Conservation (phyloP, 75 land plant species). For the Adiantum capillusveneris region DNA sequence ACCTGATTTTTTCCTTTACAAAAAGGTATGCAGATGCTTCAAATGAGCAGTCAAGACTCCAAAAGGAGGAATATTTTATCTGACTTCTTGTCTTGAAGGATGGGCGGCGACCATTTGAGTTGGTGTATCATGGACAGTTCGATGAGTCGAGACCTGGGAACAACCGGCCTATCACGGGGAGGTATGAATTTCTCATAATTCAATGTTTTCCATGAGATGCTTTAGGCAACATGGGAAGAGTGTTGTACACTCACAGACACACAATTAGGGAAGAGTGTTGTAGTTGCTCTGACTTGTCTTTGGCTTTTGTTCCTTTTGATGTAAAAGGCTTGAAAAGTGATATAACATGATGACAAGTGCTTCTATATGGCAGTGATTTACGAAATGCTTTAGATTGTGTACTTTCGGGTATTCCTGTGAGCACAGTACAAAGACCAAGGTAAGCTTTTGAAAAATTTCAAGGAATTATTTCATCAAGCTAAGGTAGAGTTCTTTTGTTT, state of each 20-base stretch:
- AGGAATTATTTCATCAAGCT: not conserved
- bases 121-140: slow-evolving; percentile 43
- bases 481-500: not conserved
- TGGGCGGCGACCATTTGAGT: slow-evolving; percentile 31
- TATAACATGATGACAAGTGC: too few species aligned
- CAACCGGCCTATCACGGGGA: slow-evolving; percentile 35
- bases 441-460: not conserved
- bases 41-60: not conserved
- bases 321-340: too few species aligned
- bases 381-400: slow-evolving; percentile 40
- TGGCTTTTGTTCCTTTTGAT: too few species aligned
- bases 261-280: too few species aligned
- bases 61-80: slow-evolving; percentile 1
- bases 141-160: slow-evolving; percentile 42
- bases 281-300: too few species aligned
- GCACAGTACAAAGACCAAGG: slow-evolving; percentile 32
- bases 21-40: slow-evolving; percentile 44
- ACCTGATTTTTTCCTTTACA: slow-evolving; percentile 84
- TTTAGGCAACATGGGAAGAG: not conserved
- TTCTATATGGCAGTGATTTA: slow-evolving; percentile 20
- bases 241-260: too few species aligned
- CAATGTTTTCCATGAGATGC: not conserved
- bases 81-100: slow-evolving; percentile 27
- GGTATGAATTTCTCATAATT: slow-evolving; percentile 12
- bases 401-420: slow-evolving; percentile 27